Conservation (phyloP, 148 eudicot species). For the Pouteria glomerata region DNA sequence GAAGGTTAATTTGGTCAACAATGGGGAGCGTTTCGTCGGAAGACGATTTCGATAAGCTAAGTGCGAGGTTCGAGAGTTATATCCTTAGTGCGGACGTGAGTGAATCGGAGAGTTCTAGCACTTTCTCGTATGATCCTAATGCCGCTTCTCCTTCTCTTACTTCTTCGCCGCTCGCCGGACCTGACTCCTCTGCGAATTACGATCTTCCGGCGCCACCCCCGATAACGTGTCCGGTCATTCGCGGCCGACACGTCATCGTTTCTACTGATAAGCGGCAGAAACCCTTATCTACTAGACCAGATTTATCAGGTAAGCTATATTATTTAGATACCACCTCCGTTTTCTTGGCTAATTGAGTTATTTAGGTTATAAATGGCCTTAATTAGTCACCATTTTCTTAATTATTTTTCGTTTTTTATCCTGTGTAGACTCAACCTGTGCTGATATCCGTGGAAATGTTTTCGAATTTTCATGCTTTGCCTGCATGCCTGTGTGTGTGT, state of each 20-base stretch:
- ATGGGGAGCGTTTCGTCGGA: conserved; percentile 19
- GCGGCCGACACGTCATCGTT: not conserved
- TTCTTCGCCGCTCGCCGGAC: conserved; percentile 10
- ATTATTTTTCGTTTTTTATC: not conserved
- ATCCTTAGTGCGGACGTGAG: conserved; percentile 16
- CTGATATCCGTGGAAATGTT: no score
- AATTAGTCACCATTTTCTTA: not conserved
- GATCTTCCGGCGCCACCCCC: not conserved
- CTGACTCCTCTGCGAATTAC: not conserved
- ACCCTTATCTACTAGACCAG: not conserved
- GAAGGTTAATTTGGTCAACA: not conserved
- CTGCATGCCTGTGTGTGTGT: not conserved
- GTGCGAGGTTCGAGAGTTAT: conserved; percentile 11
- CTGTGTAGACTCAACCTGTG: no score
- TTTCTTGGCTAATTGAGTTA: not conserved
- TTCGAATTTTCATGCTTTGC: not conserved
- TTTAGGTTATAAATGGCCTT: no score
- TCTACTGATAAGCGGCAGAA: not conserved
- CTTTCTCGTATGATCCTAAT: conserved; percentile 6
- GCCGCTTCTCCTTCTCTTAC: conserved; percentile 11
- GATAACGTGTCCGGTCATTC: not conserved
- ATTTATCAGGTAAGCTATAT: not conserved
- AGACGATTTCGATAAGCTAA: conserved; percentile 7
- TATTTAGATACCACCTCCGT: no score
- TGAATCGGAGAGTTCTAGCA: conserved; percentile 11